phyloP scores from a whole-genome alignment of 805 yeast genomes.

The Saccharomycopsis sp. region DNA sequence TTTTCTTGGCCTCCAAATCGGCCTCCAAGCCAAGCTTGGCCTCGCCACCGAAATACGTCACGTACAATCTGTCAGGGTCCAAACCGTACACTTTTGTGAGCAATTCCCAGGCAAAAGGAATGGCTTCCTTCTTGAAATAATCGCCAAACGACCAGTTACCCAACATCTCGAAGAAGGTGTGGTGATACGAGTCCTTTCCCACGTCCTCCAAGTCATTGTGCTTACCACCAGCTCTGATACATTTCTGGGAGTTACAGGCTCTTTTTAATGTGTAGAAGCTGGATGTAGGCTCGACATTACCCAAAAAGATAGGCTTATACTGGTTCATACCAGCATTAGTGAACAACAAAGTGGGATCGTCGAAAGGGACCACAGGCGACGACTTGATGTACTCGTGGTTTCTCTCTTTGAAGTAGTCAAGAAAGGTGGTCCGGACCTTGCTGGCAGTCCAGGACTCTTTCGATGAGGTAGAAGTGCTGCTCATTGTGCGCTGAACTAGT shows the following conservation, averaged over 20 bases:
- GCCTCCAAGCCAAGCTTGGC: conserved; percentile 75
- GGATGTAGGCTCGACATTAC: conserved; percentile 93
- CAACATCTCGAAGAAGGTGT: conserved; percentile 97
- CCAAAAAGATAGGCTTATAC: conserved; percentile 94
- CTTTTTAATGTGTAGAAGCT: conserved; percentile 79
- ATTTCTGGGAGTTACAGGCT: conserved; percentile 94
- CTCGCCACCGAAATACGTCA: conserved; percentile 96
- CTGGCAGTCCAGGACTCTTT: conserved; percentile 38
- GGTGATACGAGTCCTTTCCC: conserved; percentile 96
- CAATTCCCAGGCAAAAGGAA: conserved; percentile 83
- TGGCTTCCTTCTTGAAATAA: conserved; percentile 93
- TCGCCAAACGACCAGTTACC: conserved; percentile 99
- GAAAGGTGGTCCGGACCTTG: conserved; percentile 53
- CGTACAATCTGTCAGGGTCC: conserved; percentile 74
- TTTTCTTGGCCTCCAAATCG: conserved; percentile 85
- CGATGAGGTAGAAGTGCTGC: background rate
- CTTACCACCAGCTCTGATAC: conserved; percentile 99
- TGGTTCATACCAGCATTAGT: conserved; percentile 99
- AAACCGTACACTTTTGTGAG: conserved; percentile 81
- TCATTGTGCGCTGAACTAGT: background rate
- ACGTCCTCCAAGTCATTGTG: conserved; percentile 98
- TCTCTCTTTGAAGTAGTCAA: conserved; percentile 65
- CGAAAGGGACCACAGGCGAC: conserved; percentile 93
- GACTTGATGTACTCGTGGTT: conserved; percentile 83
- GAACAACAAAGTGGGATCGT: conserved; percentile 92